phyloP scores from a whole-genome alignment of 768 basidiomycete species.

The Naganishia antarctica region DNA sequence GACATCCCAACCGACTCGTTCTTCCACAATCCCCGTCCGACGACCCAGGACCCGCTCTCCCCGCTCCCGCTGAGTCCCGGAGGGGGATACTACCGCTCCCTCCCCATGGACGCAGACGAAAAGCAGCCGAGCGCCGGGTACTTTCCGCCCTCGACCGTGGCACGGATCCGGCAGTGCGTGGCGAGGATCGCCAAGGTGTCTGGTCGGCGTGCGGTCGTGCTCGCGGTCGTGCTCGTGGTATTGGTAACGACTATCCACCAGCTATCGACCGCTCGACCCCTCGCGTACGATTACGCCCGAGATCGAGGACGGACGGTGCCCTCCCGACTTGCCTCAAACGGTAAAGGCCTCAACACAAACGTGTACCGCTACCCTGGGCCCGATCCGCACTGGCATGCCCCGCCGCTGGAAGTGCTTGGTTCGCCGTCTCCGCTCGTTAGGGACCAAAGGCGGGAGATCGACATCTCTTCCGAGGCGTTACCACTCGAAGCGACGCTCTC shows the following conservation, averaged over 20 bases:
- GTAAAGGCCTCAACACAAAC: conserved; percentile 6
- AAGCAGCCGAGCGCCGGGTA: background rate
- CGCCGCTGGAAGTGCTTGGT: background rate
- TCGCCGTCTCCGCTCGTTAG: conserved; percentile 15
- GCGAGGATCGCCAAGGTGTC: background rate
- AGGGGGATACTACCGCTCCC: conserved; percentile 5
- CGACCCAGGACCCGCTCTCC: background rate
- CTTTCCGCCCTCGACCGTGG: too few relatives aligned
- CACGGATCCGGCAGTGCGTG: background rate
- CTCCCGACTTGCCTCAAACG: background rate
- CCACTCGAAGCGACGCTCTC: conserved; percentile 46
- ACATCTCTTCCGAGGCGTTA: conserved; percentile 42
- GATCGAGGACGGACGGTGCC: background rate
- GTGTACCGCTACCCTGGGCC: background rate
- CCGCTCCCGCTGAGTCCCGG: conserved; percentile 6
- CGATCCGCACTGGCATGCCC: background rate
- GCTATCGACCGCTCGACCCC: background rate
- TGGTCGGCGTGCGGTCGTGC: background rate
- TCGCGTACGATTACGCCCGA: conserved; percentile 3
- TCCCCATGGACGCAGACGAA: background rate
- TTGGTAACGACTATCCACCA: conserved; percentile 5
- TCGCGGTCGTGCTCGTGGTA: background rate
- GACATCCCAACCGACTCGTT: too few relatives aligned
- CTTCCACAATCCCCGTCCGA: background rate
- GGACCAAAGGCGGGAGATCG: conserved; percentile 31